Evolutionary conservation across 2,329 filamentous ascomycete species (phyloP).

Genomic region (Penicillium polonicum): DNA sequence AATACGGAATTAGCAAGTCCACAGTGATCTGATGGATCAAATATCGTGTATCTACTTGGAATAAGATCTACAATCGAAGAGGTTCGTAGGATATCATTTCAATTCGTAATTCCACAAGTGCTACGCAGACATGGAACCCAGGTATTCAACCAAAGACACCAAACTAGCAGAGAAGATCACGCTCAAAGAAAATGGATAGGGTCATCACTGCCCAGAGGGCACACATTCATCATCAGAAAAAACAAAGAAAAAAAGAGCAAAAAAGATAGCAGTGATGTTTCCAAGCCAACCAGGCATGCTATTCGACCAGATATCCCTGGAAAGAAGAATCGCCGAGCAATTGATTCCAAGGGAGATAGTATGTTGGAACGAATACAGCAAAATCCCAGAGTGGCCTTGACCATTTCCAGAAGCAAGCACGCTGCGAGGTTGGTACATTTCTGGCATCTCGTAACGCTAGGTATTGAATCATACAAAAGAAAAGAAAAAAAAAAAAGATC

Average conservation of each 20-base stretch:
- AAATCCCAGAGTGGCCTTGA: neutral
- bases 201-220: slow-evolving; percentile 8
- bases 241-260: neutral
- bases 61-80: neutral
- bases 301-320: neutral
- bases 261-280: slow-evolving; percentile 2
- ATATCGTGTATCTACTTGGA: neutral
- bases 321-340: neutral
- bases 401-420: slow-evolving; percentile 4
- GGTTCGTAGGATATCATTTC: neutral
- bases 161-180: slow-evolving; percentile 17
- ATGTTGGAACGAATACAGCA: neutral
- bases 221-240: slow-evolving; percentile 6
- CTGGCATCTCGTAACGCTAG: slow-evolving; percentile 22
- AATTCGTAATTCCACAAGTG: slow-evolving; percentile 8
- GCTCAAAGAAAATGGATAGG: slow-evolving; percentile 6
- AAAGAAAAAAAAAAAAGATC: slow-evolving; percentile 20
- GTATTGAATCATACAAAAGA: slow-evolving; percentile 21
- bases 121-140: slow-evolving; percentile 17
- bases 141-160: slow-evolving; percentile 16
- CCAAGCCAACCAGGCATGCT: neutral
- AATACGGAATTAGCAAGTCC: no score
- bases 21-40: no score
- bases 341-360: neutral
- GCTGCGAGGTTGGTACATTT: slow-evolving; percentile 22